Percentiles rank a stretch among this genome's conserved stretches.
Evolutionary conservation across 2,329 filamentous ascomycete genomes (phyloP).

Genomic region (Microsporum ferrugineum): DNA sequence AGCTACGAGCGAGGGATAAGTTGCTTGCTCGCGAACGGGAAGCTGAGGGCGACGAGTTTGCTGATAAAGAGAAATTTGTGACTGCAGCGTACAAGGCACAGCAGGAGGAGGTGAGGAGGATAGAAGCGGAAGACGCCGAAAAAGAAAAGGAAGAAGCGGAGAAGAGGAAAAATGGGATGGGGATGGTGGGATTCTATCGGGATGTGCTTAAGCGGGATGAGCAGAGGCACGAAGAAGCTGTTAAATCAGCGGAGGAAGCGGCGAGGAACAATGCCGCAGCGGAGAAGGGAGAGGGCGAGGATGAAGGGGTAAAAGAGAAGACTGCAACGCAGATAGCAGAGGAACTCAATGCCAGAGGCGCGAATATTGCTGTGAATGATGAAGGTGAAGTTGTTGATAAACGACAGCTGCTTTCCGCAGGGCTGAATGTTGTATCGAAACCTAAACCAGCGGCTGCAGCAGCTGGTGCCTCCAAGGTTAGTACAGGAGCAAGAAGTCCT

Average conservation of each 20-base stretch:
- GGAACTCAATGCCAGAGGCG: conserved; percentile 42
- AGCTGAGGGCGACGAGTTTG: conserved; percentile 54
- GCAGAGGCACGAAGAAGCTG: conserved; percentile 44
- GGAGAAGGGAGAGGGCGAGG: conserved; percentile 21
- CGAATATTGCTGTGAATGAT: conserved; percentile 49
- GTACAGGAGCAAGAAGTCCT: conserved; percentile 13
- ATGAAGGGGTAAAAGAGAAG: conserved; percentile 27
- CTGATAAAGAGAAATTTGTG: conserved; percentile 56
- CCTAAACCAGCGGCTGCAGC: conserved; percentile 30
- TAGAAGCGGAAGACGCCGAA: conserved; percentile 49
- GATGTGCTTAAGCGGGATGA: conserved; percentile 49
- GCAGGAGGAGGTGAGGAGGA: conserved; percentile 46
- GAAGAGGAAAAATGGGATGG: conserved; percentile 36
- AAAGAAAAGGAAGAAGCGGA: conserved; percentile 44
- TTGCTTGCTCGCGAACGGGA: conserved; percentile 50
- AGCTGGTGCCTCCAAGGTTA: background rate
- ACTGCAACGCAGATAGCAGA: conserved; percentile 45
- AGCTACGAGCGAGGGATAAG: conserved; percentile 50
- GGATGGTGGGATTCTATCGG: conserved; percentile 52
- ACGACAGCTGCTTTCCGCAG: conserved; percentile 49
- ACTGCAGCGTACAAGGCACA: conserved; percentile 54
- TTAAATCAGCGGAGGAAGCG: conserved; percentile 43
- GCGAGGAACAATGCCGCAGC: conserved; percentile 22
- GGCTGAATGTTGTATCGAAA: conserved; percentile 49
- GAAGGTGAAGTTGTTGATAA: conserved; percentile 56